These are phyloP conservation scores for Penicillium psychrosexuale DNA, from an alignment of 2,329 filamentous ascomycete species.

Conservation along the genomic window DNA sequence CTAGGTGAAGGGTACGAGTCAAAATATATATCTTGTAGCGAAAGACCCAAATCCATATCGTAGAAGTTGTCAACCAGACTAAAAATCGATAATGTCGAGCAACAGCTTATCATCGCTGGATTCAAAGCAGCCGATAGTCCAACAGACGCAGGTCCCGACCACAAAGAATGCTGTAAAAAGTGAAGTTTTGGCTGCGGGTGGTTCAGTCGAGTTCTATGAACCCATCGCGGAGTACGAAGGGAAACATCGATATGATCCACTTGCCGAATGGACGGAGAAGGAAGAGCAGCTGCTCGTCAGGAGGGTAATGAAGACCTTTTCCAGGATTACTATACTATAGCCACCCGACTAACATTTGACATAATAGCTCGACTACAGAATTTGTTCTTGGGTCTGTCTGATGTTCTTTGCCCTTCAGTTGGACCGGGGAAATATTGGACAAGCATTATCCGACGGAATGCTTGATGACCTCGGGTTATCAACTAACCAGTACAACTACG, in stretches of 20 bases:
- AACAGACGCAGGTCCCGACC: neutral
- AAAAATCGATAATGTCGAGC: neutral
- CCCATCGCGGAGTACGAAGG: constrained; percentile 32
- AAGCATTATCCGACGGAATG: constrained; percentile 38
- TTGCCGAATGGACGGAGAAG: constrained; percentile 28
- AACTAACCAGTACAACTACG: constrained; percentile 41
- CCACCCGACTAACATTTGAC: neutral
- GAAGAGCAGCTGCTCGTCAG: constrained; percentile 49
- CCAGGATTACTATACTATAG: neutral
- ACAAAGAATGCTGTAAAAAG: neutral
- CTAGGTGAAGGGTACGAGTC: neutral
- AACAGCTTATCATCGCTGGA: neutral
- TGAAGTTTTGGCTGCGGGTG: neutral
- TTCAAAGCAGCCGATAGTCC: neutral
- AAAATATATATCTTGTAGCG: neutral
- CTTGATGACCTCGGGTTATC: constrained; percentile 35
- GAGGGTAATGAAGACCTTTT: constrained; percentile 37
- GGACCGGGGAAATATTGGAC: constrained; percentile 36
- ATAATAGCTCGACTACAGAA: constrained; percentile 2
- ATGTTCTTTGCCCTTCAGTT: constrained; percentile 35
- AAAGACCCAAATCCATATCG: neutral
- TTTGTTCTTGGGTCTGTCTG: neutral
- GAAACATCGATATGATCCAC: constrained; percentile 26
- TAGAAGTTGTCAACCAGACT: too few relatives aligned
- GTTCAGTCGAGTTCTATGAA: neutral